Conservation (phyloP, 139 green algal genomes). For the Coelastrella sp. region DNA sequence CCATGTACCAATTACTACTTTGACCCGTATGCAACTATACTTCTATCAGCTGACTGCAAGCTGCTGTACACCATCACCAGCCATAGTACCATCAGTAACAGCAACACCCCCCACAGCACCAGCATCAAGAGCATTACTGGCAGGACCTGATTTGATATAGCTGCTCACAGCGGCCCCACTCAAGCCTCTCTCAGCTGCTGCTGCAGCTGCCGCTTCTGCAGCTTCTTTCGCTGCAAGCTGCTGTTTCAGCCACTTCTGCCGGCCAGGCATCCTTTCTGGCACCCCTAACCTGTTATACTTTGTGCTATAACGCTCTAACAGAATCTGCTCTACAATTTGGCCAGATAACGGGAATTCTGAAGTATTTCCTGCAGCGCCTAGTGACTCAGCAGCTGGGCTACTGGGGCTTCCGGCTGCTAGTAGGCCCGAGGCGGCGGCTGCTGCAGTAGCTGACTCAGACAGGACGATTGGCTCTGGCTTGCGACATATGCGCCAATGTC, state of each 20-base stretch:
- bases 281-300: conserved; percentile 45
- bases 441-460: background rate
- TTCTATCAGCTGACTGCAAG: no score
- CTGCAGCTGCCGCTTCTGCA: conserved; percentile 3
- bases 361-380: background rate
- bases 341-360: conserved; percentile 12
- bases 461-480: conserved; percentile 14
- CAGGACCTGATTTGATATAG: background rate
- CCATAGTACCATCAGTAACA: no score
- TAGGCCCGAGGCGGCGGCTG: conserved; percentile 19
- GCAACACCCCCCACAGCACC: no score
- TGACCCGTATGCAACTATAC: no score
- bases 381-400: no score
- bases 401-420: background rate
- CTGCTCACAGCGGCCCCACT: background rate
- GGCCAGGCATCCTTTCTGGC: conserved; percentile 25
- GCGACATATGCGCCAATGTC: conserved; percentile 43
- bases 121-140: background rate
- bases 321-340: conserved; percentile 38
- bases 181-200: background rate
- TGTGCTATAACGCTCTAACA: conserved; percentile 43
- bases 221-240: conserved; percentile 3
- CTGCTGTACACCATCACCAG: no score
- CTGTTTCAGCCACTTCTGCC: conserved; percentile 17
- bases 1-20: no score